These are phyloP conservation scores for Tagetes patula DNA, from an alignment of 129 eudicot species.

Conservation along the genomic window DNA sequence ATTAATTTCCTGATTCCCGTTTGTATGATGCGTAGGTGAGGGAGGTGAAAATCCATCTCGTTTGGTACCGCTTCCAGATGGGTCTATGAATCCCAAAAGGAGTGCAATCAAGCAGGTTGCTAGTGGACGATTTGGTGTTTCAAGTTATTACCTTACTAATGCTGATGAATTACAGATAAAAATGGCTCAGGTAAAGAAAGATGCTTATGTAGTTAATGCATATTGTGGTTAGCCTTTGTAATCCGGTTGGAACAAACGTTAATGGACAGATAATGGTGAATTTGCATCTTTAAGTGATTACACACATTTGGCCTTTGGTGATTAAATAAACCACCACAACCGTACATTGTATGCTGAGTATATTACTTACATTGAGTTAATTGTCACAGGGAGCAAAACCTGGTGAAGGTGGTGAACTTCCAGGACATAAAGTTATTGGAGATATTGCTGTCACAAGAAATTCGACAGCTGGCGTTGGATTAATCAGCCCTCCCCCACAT, in stretches of 20 bases:
- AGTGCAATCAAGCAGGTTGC: constrained; percentile 99
- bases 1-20: background rate
- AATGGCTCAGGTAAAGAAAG: constrained; percentile 83
- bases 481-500: constrained; percentile 98
- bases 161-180: constrained; percentile 97
- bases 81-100: constrained; percentile 82
- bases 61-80: constrained; percentile 91
- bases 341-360: background rate
- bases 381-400: constrained; percentile 94
- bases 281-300: constrained; percentile 64
- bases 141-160: constrained; percentile 90
- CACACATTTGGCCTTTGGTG: constrained; percentile 66
- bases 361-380: constrained; percentile 16
- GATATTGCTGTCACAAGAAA: constrained; percentile 94
- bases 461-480: constrained; percentile 99
- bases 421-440: constrained; percentile 96
- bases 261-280: constrained; percentile 71
- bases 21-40: constrained; percentile 56
- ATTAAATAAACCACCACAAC: constrained; percentile 33
- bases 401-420: constrained; percentile 99
- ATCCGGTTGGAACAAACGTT: constrained; percentile 48
- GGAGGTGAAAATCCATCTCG: constrained; percentile 99
- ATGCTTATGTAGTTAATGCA: background rate
- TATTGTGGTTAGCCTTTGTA: constrained; percentile 25
- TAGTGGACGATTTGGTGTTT: constrained; percentile 97